phyloP scores from a whole-genome alignment of 441 rosid species.

The Gossypium gossypioides region DNA sequence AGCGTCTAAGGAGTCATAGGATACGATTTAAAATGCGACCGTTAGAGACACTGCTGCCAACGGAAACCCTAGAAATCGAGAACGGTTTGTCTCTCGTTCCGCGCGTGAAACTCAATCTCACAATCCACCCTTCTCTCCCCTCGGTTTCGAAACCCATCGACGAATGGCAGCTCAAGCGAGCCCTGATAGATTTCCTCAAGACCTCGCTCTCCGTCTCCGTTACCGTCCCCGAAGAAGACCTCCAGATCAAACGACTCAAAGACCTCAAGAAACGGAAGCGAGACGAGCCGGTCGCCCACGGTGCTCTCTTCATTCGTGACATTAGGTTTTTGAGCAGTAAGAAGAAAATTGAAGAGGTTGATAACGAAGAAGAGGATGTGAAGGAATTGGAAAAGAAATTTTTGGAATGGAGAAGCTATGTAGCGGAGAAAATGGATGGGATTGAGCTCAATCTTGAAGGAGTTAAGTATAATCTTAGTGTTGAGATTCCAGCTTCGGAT shows the following conservation, averaged over 20 bases:
- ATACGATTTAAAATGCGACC: conserved; percentile 27
- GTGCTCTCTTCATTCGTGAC: conserved; percentile 63
- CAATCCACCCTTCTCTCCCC: conserved; percentile 46
- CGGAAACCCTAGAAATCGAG: conserved; percentile 59
- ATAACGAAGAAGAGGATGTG: conserved; percentile 31
- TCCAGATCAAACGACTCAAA: conserved; percentile 45
- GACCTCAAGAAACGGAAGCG: conserved; percentile 88
- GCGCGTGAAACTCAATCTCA: conserved; percentile 58
- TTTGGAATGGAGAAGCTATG: conserved; percentile 53
- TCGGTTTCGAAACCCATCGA: conserved; percentile 62
- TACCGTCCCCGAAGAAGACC: conserved; percentile 55
- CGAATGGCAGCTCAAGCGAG: conserved; percentile 83
- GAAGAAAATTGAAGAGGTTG: conserved; percentile 19
- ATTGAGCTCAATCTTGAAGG: conserved; percentile 81
- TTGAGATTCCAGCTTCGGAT: conserved; percentile 45
- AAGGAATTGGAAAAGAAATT: conserved; percentile 53
- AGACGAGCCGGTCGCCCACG: conserved; percentile 72
- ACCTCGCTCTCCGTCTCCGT: conserved; percentile 41
- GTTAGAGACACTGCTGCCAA: conserved; percentile 47
- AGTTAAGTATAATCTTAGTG: conserved; percentile 56
- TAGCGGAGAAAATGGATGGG: conserved; percentile 71
- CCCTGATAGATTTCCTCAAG: conserved; percentile 58
- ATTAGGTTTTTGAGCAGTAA: conserved; percentile 45
- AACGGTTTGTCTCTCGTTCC: conserved; percentile 51
- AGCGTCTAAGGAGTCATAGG: not conserved